A percentile compares a stretch with the other conserved stretches of the same genome.
Conservation (phyloP, 768 basidiomycete species). For the Termitomyces sp. region DNA sequence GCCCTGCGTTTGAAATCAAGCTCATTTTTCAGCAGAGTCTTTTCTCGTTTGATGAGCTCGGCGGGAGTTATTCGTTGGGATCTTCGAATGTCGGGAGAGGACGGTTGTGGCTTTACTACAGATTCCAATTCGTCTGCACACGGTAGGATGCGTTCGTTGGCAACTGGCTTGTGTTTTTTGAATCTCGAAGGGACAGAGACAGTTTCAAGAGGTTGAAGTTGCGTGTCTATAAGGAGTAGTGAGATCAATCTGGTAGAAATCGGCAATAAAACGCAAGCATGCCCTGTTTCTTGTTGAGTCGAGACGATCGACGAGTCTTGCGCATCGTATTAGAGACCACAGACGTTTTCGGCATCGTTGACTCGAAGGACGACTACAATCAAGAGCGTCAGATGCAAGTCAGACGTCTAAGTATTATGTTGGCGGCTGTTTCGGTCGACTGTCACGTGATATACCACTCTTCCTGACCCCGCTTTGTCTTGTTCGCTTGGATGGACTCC, state of each 20-base stretch:
- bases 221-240: background rate
- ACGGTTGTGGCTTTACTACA: slow-evolving; percentile 11
- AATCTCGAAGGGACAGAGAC: slow-evolving; percentile 1
- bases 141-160: background rate
- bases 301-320: slow-evolving; percentile 22
- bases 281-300: slow-evolving; percentile 20
- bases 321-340: slow-evolving; percentile 3
- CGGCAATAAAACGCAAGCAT: background rate
- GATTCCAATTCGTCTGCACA: slow-evolving; percentile 6
- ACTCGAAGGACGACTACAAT: background rate
- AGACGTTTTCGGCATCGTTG: slow-evolving; percentile 16
- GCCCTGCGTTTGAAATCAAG: slow-evolving; percentile 30
- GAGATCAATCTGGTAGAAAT: background rate
- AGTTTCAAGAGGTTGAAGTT: slow-evolving; percentile 2
- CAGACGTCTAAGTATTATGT: no score
- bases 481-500: no score
- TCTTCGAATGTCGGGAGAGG: slow-evolving; percentile 24
- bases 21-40: slow-evolving; percentile 30
- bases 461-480: background rate
- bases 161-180: slow-evolving; percentile 8
- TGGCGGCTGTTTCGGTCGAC: background rate
- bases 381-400: background rate
- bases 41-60: slow-evolving; percentile 33
- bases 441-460: slow-evolving; percentile 5
- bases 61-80: slow-evolving; percentile 32